Evolutionary conservation across 495 filamentous ascomycete species (phyloP), one percentile per base, ranked within the genome.

Genomic region (Aspergillus cristatus): DNA sequence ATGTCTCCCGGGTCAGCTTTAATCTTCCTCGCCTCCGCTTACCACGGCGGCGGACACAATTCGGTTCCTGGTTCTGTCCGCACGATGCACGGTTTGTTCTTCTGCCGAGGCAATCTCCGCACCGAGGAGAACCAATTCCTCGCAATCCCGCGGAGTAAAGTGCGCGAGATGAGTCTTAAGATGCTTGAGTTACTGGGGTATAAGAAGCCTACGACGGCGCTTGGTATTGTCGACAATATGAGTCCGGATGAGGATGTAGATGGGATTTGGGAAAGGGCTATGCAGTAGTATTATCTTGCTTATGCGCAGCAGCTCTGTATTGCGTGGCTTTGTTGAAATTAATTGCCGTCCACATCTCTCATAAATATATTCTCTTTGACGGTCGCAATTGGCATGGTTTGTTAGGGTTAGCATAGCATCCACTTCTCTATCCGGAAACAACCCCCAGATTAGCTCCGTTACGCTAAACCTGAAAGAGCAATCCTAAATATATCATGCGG

Each of bases 81-180:
- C 0, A 53, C 42, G n/a, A 44, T 60, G 24, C 43, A 58, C 18
- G 38, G 53, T 25, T 28, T 58, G 8, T 57, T 62, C 45, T 60
- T 63, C 26, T 30, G 53, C 7, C 42, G 50, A 2, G 60, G 60
- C 0, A 54, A 32, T n/a, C 15, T 54, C 1, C 45, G 60, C n/a
- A 45, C 50, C 15, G 53, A 63, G 37, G 60, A 63, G 36, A 63
- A 63, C 32, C 57, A 61, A 48, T 58, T 60, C 37, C 43, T 63
- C 14, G 53, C 53, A 14, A 42, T 57, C 12, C 53, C 55, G 26
- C 40, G 60, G 6, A 64, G 50, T 32, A 59, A 56, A 15, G 53
- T 46, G 8, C 38, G 35, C 3, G 29, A 38, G 36, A 59, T 59
- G 53, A 54, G 47, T 39, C 41, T 43, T 13, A 43, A 40, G 33